phyloP scores from a whole-genome alignment of 768 basidiomycete genomes.

The Mycena polygramma region DNA sequence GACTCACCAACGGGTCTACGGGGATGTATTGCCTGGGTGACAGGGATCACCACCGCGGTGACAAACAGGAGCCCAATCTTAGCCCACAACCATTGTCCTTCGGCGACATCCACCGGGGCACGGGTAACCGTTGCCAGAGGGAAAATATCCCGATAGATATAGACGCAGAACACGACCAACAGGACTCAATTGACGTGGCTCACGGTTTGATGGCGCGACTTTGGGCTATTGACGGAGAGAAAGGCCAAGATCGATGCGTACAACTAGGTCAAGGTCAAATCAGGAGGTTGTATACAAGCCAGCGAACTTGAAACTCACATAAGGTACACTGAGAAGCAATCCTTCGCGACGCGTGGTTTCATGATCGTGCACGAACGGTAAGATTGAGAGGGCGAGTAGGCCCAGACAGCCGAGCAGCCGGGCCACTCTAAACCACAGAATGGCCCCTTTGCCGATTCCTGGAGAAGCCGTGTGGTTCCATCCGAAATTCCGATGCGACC shows the following conservation, averaged over 20 bases:
- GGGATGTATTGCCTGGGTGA: constrained; percentile 73
- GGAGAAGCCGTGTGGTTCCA: not conserved
- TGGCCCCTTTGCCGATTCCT: constrained; percentile 39
- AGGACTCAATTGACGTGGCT: constrained; percentile 64
- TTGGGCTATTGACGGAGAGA: constrained; percentile 51
- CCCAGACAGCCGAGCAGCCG: constrained; percentile 59
- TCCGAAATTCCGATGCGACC: not conserved
- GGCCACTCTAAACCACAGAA: constrained; percentile 59
- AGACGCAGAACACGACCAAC: constrained; percentile 61
- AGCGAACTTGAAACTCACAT: constrained; percentile 2
- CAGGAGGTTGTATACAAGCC: not conserved
- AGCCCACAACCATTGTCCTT: constrained; percentile 64
- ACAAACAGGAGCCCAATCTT: constrained; percentile 61
- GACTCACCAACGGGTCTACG: constrained; percentile 59
- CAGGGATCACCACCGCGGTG: constrained; percentile 64
- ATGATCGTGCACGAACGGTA: constrained; percentile 46
- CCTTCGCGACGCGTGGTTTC: constrained; percentile 3
- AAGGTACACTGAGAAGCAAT: constrained; percentile 30
- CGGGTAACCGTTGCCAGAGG: constrained; percentile 68
- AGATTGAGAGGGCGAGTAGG: constrained; percentile 64
- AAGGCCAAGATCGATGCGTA: constrained; percentile 60
- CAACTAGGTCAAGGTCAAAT: constrained; percentile 41
- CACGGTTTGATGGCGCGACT: constrained; percentile 51
- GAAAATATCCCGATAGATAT: constrained; percentile 67
- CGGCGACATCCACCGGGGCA: constrained; percentile 58